A percentile compares a stretch with the other conserved stretches of the same genome.
These are phyloP conservation scores for Colletotrichum shisoi DNA, from an alignment of 2,329 filamentous ascomycete genomes.

Conservation along the genomic window DNA sequence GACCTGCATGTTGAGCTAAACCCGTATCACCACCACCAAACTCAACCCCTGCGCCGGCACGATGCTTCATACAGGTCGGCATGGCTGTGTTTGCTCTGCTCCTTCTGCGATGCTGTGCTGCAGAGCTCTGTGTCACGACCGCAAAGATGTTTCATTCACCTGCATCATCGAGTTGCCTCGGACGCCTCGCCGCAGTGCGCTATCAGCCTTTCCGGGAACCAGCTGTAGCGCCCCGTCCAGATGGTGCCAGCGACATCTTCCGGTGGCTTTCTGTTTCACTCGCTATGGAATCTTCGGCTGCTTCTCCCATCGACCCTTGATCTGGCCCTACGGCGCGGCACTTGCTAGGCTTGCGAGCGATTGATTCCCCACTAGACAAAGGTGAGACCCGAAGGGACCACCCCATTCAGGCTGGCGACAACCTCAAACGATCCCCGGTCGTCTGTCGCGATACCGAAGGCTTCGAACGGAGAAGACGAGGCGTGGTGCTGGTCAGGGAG, in stretches of 20 bases:
- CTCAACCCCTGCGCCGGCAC: slow-evolving; percentile 30
- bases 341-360: slow-evolving; percentile 9
- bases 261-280: slow-evolving; percentile 35
- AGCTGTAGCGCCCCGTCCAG: slow-evolving; percentile 37
- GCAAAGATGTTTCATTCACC: slow-evolving; percentile 32
- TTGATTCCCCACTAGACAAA: slow-evolving; percentile 22
- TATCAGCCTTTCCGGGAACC: slow-evolving; percentile 37
- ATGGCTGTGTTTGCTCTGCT: slow-evolving; percentile 28
- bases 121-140: slow-evolving; percentile 35
- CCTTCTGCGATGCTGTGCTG: slow-evolving; percentile 20
- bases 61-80: slow-evolving; percentile 21
- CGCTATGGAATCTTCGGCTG: slow-evolving; percentile 34
- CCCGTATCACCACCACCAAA: slow-evolving; percentile 31
- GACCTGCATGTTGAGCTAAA: slow-evolving; percentile 37
- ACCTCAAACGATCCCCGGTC: slow-evolving; percentile 12
- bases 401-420: slow-evolving; percentile 3
- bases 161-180: slow-evolving; percentile 38
- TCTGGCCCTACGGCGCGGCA: not conserved
- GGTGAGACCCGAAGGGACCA: slow-evolving; percentile 29
- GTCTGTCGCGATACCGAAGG: slow-evolving; percentile 4
- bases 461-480: not conserved
- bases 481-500: slow-evolving; percentile 13
- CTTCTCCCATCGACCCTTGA: not conserved
- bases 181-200: slow-evolving; percentile 30
- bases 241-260: slow-evolving; percentile 30